Conservation (phyloP, 2,329 filamentous ascomycete genomes). For the Capronia epimyces region DNA sequence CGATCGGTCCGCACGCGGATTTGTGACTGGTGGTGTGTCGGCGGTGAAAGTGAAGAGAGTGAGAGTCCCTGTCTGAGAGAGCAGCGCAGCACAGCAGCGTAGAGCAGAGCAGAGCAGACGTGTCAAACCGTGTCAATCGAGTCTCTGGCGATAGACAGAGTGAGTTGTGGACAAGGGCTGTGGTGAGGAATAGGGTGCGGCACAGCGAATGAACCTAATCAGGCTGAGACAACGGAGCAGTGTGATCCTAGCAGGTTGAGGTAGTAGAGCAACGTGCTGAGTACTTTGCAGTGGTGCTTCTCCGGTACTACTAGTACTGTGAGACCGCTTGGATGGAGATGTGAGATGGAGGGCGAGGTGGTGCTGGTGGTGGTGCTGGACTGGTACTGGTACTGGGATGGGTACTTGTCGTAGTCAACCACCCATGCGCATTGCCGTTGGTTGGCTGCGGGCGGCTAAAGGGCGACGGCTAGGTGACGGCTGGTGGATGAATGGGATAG, state of each 20-base stretch:
- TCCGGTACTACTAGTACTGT: not conserved
- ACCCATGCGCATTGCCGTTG: not conserved
- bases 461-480: not conserved
- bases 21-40: not conserved
- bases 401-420: not conserved
- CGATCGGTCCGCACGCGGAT: not conserved
- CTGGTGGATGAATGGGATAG: not conserved
- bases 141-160: not conserved
- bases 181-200: not conserved
- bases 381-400: not conserved
- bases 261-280: not conserved
- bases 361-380: not conserved
- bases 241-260: not conserved
- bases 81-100: not conserved
- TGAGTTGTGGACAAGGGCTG: not conserved
- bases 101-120: too few species aligned
- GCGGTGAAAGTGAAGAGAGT: conserved; percentile 3
- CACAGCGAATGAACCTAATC: conserved; percentile 3
- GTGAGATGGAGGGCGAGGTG: not conserved
- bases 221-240: conserved; percentile 10
- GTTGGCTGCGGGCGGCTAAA: not conserved
- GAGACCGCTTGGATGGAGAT: not conserved
- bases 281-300: not conserved
- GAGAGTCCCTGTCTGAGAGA: not conserved
- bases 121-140: too few species aligned